Evolutionary conservation across 139 green algal species (phyloP).

Genomic region (Diplosphaera chodatii): DNA sequence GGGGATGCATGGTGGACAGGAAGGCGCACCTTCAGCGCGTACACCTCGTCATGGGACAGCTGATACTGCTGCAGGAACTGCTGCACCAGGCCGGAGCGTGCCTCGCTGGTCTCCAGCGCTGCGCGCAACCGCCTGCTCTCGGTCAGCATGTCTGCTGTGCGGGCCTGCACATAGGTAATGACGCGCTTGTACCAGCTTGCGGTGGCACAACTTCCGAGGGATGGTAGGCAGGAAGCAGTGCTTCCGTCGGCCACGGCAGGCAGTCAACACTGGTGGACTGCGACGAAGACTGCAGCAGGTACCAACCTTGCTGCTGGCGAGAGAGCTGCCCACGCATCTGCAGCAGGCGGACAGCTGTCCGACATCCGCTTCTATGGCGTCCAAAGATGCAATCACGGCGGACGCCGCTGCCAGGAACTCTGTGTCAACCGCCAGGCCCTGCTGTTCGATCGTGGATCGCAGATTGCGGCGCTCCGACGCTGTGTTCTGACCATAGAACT

Average conservation of each 20-base stretch:
- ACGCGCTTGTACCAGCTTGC: too few species aligned
- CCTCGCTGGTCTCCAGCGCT: slow-evolving; percentile 47
- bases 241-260: too few species aligned
- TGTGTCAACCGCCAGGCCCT: slow-evolving; percentile 61
- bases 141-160: slow-evolving; percentile 36
- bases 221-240: too few species aligned
- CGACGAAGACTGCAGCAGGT: too few species aligned
- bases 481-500: slow-evolving; percentile 75
- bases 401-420: slow-evolving; percentile 71
- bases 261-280: too few species aligned
- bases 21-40: slow-evolving; percentile 35
- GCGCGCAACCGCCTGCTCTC: slow-evolving; percentile 54
- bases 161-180: too few species aligned
- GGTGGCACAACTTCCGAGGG: too few species aligned
- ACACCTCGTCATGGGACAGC: slow-evolving; percentile 68
- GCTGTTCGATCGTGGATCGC: slow-evolving; percentile 69
- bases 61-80: slow-evolving; percentile 93
- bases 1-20: too few species aligned
- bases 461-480: slow-evolving; percentile 37
- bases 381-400: slow-evolving; percentile 59
- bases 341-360: slow-evolving; percentile 62
- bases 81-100: slow-evolving; percentile 53
- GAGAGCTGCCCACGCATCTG: slow-evolving; percentile 32
- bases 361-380: slow-evolving; percentile 72
- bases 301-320: slow-evolving; percentile 29